Conservation (phyloP, 1,139 yeast genomes). For the Torulaspora globosa region DNA sequence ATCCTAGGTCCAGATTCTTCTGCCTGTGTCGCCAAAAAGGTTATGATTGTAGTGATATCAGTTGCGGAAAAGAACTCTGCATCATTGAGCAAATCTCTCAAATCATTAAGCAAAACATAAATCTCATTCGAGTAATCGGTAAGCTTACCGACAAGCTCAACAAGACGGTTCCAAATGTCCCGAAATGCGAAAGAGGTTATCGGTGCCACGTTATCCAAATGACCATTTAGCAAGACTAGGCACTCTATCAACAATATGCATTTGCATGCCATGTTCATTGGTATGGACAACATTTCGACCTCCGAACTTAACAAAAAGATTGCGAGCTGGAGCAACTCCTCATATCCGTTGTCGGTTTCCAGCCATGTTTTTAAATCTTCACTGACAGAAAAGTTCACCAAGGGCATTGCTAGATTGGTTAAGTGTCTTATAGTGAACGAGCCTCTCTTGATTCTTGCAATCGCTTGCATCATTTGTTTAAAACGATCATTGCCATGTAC, state of each 20-base stretch:
- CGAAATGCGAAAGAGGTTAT: slow-evolving; percentile 12
- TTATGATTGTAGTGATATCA: slow-evolving; percentile 21
- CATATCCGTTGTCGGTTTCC: slow-evolving; percentile 22
- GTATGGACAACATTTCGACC: slow-evolving; percentile 25
- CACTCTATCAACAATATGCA: slow-evolving; percentile 28
- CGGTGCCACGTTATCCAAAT: slow-evolving; percentile 12
- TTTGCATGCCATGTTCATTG: slow-evolving; percentile 28
- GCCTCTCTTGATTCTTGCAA: slow-evolving; percentile 26
- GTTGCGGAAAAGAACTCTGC: slow-evolving; percentile 20
- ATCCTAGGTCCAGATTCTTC: slow-evolving; percentile 15
- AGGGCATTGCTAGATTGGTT: slow-evolving; percentile 23
- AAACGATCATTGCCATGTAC: slow-evolving; percentile 12
- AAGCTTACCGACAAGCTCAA: slow-evolving; percentile 23
- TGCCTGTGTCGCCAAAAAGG: slow-evolving; percentile 16
- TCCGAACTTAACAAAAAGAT: slow-evolving; percentile 27
- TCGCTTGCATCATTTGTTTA: slow-evolving; percentile 21
- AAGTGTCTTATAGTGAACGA: slow-evolving; percentile 32
- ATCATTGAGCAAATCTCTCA: slow-evolving; percentile 21
- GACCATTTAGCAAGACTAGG: slow-evolving; percentile 17
- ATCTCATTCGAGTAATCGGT: slow-evolving; percentile 26
- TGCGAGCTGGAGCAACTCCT: slow-evolving; percentile 19
- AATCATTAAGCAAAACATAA: slow-evolving; percentile 25
- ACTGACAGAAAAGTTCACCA: slow-evolving; percentile 17
- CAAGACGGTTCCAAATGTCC: slow-evolving; percentile 24
- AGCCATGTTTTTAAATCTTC: slow-evolving; percentile 24